Conservation (phyloP, 352 stramenopile species). For the Pythium chondricola region DNA sequence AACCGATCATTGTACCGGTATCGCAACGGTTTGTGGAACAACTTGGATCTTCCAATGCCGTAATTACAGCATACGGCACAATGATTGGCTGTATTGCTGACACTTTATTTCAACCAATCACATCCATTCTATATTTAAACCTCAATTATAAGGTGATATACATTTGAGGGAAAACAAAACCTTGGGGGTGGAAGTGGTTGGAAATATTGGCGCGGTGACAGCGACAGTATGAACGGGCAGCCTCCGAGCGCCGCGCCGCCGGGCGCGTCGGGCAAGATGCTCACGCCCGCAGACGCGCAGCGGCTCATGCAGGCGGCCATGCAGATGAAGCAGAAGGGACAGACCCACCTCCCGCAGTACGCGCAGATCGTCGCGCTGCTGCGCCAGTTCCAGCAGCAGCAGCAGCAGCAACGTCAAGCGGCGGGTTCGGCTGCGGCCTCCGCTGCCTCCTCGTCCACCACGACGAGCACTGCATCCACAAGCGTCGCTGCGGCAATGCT, state of each 20-base stretch:
- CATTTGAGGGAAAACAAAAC: background rate
- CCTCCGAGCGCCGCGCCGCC: background rate
- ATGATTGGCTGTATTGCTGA: constrained; percentile 6
- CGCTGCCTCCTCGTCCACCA: background rate
- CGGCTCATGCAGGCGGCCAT: constrained; percentile 82
- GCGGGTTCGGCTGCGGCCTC: background rate
- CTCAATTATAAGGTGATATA: constrained; percentile 13
- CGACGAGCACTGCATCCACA: constrained; percentile 1
- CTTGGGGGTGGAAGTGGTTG: constrained; percentile 1
- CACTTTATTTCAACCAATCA: constrained; percentile 1
- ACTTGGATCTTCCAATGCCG: constrained; percentile 2
- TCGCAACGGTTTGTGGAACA: constrained; percentile 21
- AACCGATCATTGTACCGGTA: constrained; percentile 17
- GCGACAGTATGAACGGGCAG: constrained; percentile 13
- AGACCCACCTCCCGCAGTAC: constrained; percentile 81
- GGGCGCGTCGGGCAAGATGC: constrained; percentile 9
- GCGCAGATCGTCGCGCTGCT: constrained; percentile 75
- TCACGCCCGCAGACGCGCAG: constrained; percentile 65
- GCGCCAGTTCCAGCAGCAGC: constrained; percentile 67
- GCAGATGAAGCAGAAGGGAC: constrained; percentile 69
- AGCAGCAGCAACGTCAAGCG: constrained; percentile 13
- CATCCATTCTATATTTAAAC: constrained; percentile 4
- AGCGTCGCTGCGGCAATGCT: constrained; percentile 9
- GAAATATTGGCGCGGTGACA: constrained; percentile 4
- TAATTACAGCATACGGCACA: constrained; percentile 5